Conservation (phyloP, 2,329 filamentous ascomycete genomes). For the Phialophora tarda region DNA sequence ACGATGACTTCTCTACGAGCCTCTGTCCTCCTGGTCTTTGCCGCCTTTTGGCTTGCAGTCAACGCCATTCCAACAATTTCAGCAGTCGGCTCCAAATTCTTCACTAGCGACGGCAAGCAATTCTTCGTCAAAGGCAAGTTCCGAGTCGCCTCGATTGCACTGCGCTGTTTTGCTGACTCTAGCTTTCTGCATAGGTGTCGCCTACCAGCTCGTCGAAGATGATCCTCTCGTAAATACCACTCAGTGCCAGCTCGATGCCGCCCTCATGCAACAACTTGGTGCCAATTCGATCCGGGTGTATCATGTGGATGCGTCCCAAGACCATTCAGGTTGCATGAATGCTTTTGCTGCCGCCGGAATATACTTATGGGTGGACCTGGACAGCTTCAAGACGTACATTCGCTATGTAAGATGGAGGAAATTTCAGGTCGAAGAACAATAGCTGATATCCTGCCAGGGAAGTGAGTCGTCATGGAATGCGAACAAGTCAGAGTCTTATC, state of each 20-base stretch:
- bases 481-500: conserved; percentile 71
- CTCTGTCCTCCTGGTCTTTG: conserved; percentile 26
- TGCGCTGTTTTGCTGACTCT: conserved; percentile 4
- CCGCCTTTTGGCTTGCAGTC: conserved; percentile 42
- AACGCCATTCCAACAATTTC: conserved; percentile 61
- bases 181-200: conserved; percentile 63
- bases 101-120: conserved; percentile 77
- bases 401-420: conserved; percentile 44
- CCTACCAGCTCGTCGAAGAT: conserved; percentile 69
- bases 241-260: conserved; percentile 77
- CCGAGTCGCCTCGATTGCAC: not conserved
- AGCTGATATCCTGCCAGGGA: conserved; percentile 46
- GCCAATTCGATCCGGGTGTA: conserved; percentile 87
- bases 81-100: conserved; percentile 81
- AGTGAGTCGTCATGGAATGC: conserved; percentile 71
- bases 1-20: conserved; percentile 24
- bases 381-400: conserved; percentile 55
- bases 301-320: conserved; percentile 73
- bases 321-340: conserved; percentile 81
- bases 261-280: conserved; percentile 78
- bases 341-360: conserved; percentile 80
- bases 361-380: conserved; percentile 83
- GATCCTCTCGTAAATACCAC: conserved; percentile 77
- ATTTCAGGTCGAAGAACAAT: conserved; percentile 8
- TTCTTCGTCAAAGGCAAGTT: conserved; percentile 79